Percentiles rank a stretch among this genome's conserved stretches.
Evolutionary conservation across 352 stramenopile species (phyloP).

Genomic region (Phytophthora fragariaefolia): DNA sequence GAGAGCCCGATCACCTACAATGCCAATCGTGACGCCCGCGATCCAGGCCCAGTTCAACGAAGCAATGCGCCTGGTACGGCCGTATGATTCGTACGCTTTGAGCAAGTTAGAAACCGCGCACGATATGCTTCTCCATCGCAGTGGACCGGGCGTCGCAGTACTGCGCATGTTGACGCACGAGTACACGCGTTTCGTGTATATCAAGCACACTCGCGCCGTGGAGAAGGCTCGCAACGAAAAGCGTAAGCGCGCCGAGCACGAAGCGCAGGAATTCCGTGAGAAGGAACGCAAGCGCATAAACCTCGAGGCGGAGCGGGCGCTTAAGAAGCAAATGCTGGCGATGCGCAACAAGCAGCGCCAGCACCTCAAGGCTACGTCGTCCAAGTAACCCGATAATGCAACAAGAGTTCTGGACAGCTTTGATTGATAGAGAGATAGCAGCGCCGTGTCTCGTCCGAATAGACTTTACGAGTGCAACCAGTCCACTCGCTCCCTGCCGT

Average conservation of each 20-base stretch:
- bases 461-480: slow-evolving; percentile 22
- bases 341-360: slow-evolving; percentile 82
- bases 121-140: slow-evolving; percentile 62
- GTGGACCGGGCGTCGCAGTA: slow-evolving; percentile 67
- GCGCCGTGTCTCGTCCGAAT: slow-evolving; percentile 6
- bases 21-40: slow-evolving; percentile 34
- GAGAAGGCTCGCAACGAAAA: slow-evolving; percentile 78
- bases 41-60: slow-evolving; percentile 69
- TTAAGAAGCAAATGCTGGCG: slow-evolving; percentile 84
- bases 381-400: slow-evolving; percentile 24
- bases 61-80: slow-evolving; percentile 63
- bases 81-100: slow-evolving; percentile 78
- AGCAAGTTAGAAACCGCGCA: slow-evolving; percentile 67
- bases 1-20: slow-evolving; percentile 7
- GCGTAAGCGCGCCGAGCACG: slow-evolving; percentile 70
- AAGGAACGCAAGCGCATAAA: slow-evolving; percentile 73
- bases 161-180: slow-evolving; percentile 78
- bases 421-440: slow-evolving; percentile 25
- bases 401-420: slow-evolving; percentile 21
- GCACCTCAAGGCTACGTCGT: slow-evolving; percentile 42
- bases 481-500: background rate
- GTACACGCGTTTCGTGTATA: slow-evolving; percentile 87
- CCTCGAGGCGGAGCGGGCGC: slow-evolving; percentile 65
- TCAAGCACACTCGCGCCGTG: slow-evolving; percentile 80
- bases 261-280: slow-evolving; percentile 62